Conservation (phyloP, 495 filamentous ascomycete species). For the Podospora appendiculata region DNA sequence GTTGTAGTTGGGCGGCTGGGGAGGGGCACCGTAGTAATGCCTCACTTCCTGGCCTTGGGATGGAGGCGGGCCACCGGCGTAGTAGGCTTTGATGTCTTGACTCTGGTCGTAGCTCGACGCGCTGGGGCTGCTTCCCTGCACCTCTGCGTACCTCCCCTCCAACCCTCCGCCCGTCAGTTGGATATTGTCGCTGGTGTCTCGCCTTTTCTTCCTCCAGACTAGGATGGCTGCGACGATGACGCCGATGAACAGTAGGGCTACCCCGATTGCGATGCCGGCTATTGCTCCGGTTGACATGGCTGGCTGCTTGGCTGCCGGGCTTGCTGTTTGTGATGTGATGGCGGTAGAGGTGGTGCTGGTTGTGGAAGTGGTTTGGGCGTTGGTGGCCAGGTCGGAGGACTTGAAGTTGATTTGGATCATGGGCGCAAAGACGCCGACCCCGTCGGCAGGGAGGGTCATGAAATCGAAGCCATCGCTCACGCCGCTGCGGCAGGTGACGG, state of each 20-base stretch:
- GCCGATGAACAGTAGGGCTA: conserved; percentile 4
- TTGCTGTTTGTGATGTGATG: background rate
- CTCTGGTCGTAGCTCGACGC: too few species aligned
- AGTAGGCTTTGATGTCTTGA: too few species aligned
- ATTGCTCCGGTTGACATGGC: conserved; percentile 10
- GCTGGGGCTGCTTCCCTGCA: too few species aligned
- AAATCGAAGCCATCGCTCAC: conserved; percentile 2
- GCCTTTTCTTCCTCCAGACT: conserved; percentile 8
- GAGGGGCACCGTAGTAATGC: too few species aligned
- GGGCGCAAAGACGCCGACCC: conserved; percentile 16
- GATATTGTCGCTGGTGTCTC: background rate
- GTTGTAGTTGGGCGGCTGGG: too few species aligned
- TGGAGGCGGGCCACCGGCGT: too few species aligned
- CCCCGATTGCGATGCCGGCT: conserved; percentile 14
- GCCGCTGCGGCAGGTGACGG: conserved; percentile 9
- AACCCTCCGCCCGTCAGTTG: too few species aligned
- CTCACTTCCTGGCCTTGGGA: too few species aligned
- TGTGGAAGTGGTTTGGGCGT: background rate
- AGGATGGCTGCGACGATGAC: conserved; percentile 5
- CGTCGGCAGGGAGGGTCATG: conserved; percentile 8
- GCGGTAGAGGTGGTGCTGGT: background rate
- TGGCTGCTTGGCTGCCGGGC: too few species aligned
- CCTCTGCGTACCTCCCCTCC: too few species aligned
- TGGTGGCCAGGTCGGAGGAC: conserved; percentile 7
- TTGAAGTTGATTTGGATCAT: conserved; percentile 25